Evolutionary conservation across 2,329 filamentous ascomycete genomes (phyloP).

Genomic region (Fusarium nygamai): DNA sequence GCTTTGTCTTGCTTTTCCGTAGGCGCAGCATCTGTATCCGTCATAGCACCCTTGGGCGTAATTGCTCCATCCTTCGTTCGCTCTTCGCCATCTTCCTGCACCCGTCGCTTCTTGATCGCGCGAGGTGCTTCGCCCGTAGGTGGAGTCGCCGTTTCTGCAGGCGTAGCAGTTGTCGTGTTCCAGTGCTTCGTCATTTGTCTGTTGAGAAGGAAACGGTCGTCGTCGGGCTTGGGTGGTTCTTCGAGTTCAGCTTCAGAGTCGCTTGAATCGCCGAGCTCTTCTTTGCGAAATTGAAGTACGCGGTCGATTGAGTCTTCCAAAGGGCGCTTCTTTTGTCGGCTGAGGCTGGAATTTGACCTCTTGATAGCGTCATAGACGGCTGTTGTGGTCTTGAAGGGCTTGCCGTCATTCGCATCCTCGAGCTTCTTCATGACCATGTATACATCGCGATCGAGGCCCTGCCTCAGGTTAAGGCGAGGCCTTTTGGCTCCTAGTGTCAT

Average conservation of each 20-base stretch:
- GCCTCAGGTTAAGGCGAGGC: constrained; percentile 35
- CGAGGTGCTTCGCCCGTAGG: constrained; percentile 35
- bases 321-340: constrained; percentile 81
- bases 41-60: constrained; percentile 32
- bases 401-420: constrained; percentile 70
- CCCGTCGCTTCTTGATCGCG: constrained; percentile 47
- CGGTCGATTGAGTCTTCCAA: constrained; percentile 88
- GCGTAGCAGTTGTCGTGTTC: constrained; percentile 15
- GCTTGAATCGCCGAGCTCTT: constrained; percentile 66
- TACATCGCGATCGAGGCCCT: constrained; percentile 72
- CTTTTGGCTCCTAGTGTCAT: constrained; percentile 31
- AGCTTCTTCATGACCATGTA: constrained; percentile 84
- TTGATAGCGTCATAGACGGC: constrained; percentile 83
- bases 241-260: constrained; percentile 62
- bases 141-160: neutral
- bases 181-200: constrained; percentile 55
- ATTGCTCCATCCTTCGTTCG: constrained; percentile 14
- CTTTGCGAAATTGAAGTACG: constrained; percentile 77
- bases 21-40: constrained; percentile 27
- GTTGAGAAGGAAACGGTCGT: constrained; percentile 54
- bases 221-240: constrained; percentile 48
- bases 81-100: constrained; percentile 44
- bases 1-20: constrained; percentile 43
- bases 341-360: constrained; percentile 85
- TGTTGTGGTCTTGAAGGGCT: constrained; percentile 60